Percentiles rank a stretch among this genome's conserved stretches.
These are phyloP conservation scores for Hypoxylon sp. DNA, from an alignment of 2,329 filamentous ascomycete genomes.

Conservation along the genomic window DNA sequence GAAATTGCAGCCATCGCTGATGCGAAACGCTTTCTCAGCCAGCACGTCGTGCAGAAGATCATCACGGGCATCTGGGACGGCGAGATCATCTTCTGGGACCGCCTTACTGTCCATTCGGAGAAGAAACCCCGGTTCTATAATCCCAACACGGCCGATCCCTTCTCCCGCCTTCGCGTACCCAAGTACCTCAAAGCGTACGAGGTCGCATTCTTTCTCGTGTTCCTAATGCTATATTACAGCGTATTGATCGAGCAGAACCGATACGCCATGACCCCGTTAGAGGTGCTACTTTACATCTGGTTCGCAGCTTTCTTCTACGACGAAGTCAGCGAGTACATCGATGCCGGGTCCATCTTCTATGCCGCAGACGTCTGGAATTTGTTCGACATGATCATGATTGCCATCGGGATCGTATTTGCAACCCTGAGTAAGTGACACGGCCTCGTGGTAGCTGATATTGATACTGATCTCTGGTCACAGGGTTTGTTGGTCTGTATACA, in stretches of 20 bases:
- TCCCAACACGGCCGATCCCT: slow-evolving; percentile 64
- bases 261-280: slow-evolving; percentile 69
- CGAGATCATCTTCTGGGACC: slow-evolving; percentile 78
- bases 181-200: slow-evolving; percentile 77
- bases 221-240: slow-evolving; percentile 83
- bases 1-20: slow-evolving; percentile 76
- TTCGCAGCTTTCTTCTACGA: slow-evolving; percentile 89
- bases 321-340: slow-evolving; percentile 82
- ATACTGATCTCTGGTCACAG: slow-evolving; percentile 49
- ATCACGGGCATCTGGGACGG: slow-evolving; percentile 77
- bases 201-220: slow-evolving; percentile 72
- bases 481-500: slow-evolving; percentile 70
- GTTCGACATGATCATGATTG: slow-evolving; percentile 77
- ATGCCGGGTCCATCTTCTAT: slow-evolving; percentile 88
- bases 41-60: slow-evolving; percentile 74
- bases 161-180: slow-evolving; percentile 74
- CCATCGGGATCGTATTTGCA: slow-evolving; percentile 75
- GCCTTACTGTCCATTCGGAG: slow-evolving; percentile 66
- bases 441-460: not conserved
- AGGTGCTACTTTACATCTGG: slow-evolving; percentile 83
- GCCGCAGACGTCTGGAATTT: slow-evolving; percentile 83
- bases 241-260: slow-evolving; percentile 79
- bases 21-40: slow-evolving; percentile 76
- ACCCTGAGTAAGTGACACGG: slow-evolving; percentile 72
- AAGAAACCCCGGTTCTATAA: slow-evolving; percentile 75